Conservation (phyloP, 176 grass and related monocot species). For the Bromus sterilis region DNA sequence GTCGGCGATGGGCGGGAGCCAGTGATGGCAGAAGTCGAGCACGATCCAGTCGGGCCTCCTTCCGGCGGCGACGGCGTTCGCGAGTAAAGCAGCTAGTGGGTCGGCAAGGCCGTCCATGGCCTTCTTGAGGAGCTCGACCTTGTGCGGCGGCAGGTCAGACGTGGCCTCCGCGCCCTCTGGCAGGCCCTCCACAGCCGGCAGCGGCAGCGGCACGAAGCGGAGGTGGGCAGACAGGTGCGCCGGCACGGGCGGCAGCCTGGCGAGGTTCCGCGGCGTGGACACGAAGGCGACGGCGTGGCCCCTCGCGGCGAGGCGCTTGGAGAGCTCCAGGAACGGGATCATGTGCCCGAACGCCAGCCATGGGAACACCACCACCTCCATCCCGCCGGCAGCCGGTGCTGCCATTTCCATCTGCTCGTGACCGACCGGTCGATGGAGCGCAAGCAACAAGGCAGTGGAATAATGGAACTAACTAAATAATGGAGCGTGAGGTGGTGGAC, state of each 20-base stretch:
- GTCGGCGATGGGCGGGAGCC: conserved; percentile 25
- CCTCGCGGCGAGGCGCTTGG: conserved; percentile 23
- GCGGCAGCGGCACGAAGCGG: conserved; percentile 3
- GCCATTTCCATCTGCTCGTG: no score
- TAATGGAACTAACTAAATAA: no score
- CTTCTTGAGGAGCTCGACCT: conserved; percentile 19
- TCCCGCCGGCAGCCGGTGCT: not conserved
- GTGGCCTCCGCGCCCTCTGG: conserved; percentile 24
- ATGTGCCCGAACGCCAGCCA: conserved; percentile 55
- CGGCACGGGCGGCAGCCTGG: conserved; percentile 19
- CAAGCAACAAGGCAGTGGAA: no score
- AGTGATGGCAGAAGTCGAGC: conserved; percentile 30
- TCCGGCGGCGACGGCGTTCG: not conserved
- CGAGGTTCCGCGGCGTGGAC: conserved; percentile 45
- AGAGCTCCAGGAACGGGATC: conserved; percentile 33
- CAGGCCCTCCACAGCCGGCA: conserved; percentile 5
- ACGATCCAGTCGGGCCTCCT: conserved; percentile 34
- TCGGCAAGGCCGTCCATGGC: conserved; percentile 22
- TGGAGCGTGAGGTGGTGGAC: no score
- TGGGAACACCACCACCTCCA: conserved; percentile 42
- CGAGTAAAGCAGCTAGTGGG: not conserved
- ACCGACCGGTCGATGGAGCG: no score
- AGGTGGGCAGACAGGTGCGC: not conserved
- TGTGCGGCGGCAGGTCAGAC: not conserved
- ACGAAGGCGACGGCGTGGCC: conserved; percentile 43